Conservation (phyloP, 2,329 filamentous ascomycete genomes). For the Calonectria ilicicola region DNA sequence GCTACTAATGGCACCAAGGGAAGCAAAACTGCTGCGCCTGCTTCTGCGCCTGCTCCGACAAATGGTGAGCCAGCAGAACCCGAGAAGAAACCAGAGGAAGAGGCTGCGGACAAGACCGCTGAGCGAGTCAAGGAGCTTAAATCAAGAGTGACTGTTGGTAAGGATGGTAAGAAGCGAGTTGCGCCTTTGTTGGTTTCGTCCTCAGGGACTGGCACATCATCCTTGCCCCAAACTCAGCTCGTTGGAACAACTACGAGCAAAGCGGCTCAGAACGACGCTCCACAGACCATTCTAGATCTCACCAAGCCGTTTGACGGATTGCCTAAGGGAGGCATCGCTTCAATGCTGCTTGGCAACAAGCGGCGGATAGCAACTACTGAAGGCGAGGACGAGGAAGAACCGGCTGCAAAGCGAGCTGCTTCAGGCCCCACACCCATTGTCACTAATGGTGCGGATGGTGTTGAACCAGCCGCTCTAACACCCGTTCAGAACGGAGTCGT, state of each 20-base stretch:
- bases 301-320: slow-evolving; percentile 95
- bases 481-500: slow-evolving; percentile 70
- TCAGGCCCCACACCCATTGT: slow-evolving; percentile 81
- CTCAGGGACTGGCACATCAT: slow-evolving; percentile 87
- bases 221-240: slow-evolving; percentile 87
- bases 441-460: slow-evolving; percentile 80
- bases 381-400: slow-evolving; percentile 79
- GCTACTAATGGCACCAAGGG: slow-evolving; percentile 65
- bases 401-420: slow-evolving; percentile 62
- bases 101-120: slow-evolving; percentile 65
- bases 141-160: slow-evolving; percentile 92
- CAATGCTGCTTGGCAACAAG: slow-evolving; percentile 93
- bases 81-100: slow-evolving; percentile 56
- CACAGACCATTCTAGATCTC: slow-evolving; percentile 87
- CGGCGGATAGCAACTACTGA: slow-evolving; percentile 82
- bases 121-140: slow-evolving; percentile 76
- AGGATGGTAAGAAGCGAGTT: slow-evolving; percentile 97
- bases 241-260: slow-evolving; percentile 80
- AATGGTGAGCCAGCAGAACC: slow-evolving; percentile 52
- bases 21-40: slow-evolving; percentile 50
- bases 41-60: too few species aligned
- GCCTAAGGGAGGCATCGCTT: slow-evolving; percentile 87
- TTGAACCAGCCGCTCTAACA: slow-evolving; percentile 79
- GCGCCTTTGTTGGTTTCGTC: slow-evolving; percentile 92
- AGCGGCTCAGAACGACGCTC: slow-evolving; percentile 74